Base-by-base conservation (phyloP, 306 rosid species). In the Senna siamea region DNA sequence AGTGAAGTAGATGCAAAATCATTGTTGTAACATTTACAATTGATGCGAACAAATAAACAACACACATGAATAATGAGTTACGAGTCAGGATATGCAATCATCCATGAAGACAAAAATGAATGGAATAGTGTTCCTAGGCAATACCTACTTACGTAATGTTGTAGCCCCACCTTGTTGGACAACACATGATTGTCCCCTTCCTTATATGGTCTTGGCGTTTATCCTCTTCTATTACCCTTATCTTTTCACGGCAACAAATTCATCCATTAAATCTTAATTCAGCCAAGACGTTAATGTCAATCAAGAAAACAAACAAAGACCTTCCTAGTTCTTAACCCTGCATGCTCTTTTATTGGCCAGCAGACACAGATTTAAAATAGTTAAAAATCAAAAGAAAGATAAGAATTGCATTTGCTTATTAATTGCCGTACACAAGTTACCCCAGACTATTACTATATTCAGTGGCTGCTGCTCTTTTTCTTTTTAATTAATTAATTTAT, bases 81-180 rank as follows among this genome's bases (percentile, higher is more conserved):
- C 2, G 64, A 30, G 14, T 58, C 41, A 13, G 6, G 37, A 30
- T 73, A 35, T 50, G 47, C 6, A 12, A 28, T 58, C 79, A 15
- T 35, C 18, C 5, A 44, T 19, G 20, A 23, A 11, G 34, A 67
- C 74, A 83, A 76, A 59, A 6, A 56, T 22, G 78, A 48, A 70
- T 64, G 79, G 80, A 74, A 63, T 66, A 23, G 65, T 50, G 22
- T n/a, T n/a, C n/a, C n/a, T n/a, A n/a, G n/a, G n/a, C n/a, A n/a
- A n/a, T n/a, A n/a, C n/a, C n/a, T n/a, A n/a, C n/a, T n/a, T n/a
- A n/a, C n/a, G n/a, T n/a, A n/a, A n/a, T 32, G 55, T 34, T 61
- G 28, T 17, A 43, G 61, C 76, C 78, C 73, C 73, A 76, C 53
- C 69, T 4, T 78, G 67, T 47, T 34, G 11, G 18, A 26, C 34